A percentile compares a stretch with the other conserved stretches of the same genome.
Conservation (phyloP, 2,329 filamentous ascomycete genomes). For the Lachnellula subtilissima region DNA sequence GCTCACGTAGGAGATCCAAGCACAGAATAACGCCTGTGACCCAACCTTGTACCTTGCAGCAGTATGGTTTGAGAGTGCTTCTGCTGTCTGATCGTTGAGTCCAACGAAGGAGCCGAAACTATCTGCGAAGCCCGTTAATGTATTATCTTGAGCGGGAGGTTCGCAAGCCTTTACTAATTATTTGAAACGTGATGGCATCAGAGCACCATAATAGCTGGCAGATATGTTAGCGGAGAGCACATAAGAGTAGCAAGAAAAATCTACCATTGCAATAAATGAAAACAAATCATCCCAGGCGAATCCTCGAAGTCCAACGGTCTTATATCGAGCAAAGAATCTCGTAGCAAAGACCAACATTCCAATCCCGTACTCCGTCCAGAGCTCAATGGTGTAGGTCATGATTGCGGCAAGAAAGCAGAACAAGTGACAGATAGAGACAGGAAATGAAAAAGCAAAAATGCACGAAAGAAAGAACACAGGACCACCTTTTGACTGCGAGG, state of each 20-base stretch:
- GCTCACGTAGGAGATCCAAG: slow-evolving; percentile 2
- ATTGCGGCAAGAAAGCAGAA: too few relatives aligned
- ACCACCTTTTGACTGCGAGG: too few relatives aligned
- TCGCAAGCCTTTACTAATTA: too few relatives aligned
- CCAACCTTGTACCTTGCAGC: background rate
- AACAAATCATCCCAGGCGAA: background rate
- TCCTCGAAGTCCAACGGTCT: background rate
- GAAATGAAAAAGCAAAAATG: too few relatives aligned
- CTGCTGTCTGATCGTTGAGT: background rate
- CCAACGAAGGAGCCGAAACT: background rate
- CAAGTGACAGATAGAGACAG: too few relatives aligned
- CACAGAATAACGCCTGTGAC: background rate
- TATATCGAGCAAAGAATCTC: background rate
- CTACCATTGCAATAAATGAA: background rate
- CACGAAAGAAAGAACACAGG: too few relatives aligned
- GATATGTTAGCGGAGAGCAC: too few relatives aligned
- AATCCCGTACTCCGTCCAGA: slow-evolving; percentile 3
- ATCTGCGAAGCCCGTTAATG: too few relatives aligned
- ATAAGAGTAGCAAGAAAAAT: too few relatives aligned
- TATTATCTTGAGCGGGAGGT: too few relatives aligned
- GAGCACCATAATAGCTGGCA: too few relatives aligned
- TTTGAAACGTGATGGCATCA: too few relatives aligned
- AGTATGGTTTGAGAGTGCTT: background rate
- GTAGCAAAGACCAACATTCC: background rate
- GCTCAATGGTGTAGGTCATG: background rate